Percentiles rank a stretch among this genome's conserved stretches.
Conservation (phyloP, 208 protist species). For the Crithidia sp. region DNA sequence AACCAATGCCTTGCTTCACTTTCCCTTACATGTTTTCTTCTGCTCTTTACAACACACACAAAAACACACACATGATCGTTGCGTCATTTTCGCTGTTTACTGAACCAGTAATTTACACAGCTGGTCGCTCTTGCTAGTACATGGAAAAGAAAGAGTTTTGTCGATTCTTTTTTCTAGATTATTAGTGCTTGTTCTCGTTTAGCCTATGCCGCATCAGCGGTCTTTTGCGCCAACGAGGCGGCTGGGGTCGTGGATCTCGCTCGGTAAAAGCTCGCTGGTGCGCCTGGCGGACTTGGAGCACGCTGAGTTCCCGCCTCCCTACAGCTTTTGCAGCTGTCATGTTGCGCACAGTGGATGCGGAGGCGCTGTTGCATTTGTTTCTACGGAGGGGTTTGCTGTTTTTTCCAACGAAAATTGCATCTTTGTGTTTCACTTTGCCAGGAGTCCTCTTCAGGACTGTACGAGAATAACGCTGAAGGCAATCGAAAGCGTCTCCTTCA, state of each 20-base stretch:
- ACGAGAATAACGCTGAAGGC: constrained; percentile 37
- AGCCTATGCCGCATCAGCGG: constrained; percentile 45
- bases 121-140: too few species aligned
- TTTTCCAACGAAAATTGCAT: constrained; percentile 30
- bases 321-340: constrained; percentile 31
- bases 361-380: constrained; percentile 62
- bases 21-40: too few species aligned
- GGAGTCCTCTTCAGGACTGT: neutral
- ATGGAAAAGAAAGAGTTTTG: too few species aligned
- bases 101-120: too few species aligned
- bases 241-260: constrained; percentile 65
- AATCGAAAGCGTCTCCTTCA: constrained; percentile 58
- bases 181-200: too few species aligned
- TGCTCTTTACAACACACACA: too few species aligned
- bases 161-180: too few species aligned
- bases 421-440: constrained; percentile 38
- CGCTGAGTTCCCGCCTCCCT: constrained; percentile 30
- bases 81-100: too few species aligned
- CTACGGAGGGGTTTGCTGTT: constrained; percentile 14
- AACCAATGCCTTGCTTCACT: too few species aligned
- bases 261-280: constrained; percentile 59
- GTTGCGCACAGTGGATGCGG: constrained; percentile 56
- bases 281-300: constrained; percentile 57
- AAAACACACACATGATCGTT: too few species aligned
- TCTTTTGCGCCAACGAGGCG: constrained; percentile 51